Percentiles rank a stretch among this genome's conserved stretches.
Conservation (phyloP, 305 asterid species). For the Fraxinus baroniana region DNA sequence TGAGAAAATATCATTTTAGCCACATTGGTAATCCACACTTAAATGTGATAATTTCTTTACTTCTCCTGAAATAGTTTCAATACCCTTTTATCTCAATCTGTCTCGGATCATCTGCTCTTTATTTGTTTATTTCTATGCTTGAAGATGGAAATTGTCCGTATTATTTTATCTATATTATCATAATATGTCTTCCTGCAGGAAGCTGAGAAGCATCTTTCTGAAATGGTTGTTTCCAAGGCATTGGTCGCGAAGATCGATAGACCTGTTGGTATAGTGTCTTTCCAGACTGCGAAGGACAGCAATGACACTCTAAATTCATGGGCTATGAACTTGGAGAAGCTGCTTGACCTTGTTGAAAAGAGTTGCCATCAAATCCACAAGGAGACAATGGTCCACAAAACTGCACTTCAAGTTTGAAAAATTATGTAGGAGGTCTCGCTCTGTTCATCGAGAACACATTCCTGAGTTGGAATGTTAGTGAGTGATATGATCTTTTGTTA, state of each 20-base stretch:
- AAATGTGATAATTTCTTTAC: background rate
- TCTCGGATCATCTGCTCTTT: background rate
- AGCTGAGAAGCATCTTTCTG: conserved; percentile 86
- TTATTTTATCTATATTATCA: background rate
- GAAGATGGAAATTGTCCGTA: background rate
- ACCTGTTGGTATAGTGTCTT: conserved; percentile 72
- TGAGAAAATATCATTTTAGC: background rate
- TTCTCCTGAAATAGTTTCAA: background rate
- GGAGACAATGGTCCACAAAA: conserved; percentile 94
- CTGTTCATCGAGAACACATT: background rate
- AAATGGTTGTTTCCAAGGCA: conserved; percentile 93
- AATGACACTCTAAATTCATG: conserved; percentile 85
- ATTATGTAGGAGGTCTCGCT: background rate
- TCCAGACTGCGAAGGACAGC: conserved; percentile 82
- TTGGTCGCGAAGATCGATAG: conserved; percentile 87
- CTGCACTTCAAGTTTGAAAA: conserved; percentile 59
- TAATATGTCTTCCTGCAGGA: conserved; percentile 43
- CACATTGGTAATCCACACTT: background rate
- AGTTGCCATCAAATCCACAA: conserved; percentile 99
- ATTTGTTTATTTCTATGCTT: background rate
- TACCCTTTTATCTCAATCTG: background rate
- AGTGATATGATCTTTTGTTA: background rate
- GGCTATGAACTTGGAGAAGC: conserved; percentile 86
- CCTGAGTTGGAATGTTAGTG: background rate
- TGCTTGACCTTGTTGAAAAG: conserved; percentile 96